These are phyloP conservation scores for Puccinia polysora DNA, from an alignment of 1,284 basidiomycete species.

Conservation along the genomic window DNA sequence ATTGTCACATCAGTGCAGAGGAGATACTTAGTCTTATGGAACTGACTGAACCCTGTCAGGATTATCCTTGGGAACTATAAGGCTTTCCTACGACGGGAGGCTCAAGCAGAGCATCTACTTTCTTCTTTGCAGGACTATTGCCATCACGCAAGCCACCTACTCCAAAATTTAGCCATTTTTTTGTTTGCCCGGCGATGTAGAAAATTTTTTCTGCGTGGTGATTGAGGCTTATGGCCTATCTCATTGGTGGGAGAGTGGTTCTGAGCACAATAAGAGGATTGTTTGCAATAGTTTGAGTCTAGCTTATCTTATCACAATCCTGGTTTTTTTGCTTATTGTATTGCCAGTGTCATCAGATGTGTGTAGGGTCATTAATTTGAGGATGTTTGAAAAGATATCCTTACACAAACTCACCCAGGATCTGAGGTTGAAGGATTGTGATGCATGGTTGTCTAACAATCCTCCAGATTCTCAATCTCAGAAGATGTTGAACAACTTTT, in stretches of 20 bases:
- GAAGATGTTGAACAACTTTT: conserved; percentile 72
- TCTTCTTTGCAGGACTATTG: conserved; percentile 1
- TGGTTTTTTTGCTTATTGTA: neutral
- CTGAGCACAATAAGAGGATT: conserved; percentile 20
- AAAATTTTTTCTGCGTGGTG: conserved; percentile 16
- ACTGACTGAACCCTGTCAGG: conserved; percentile 19
- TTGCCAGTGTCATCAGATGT: conserved; percentile 59
- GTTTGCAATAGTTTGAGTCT: conserved; percentile 32
- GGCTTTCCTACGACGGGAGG: neutral
- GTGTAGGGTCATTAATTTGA: conserved; percentile 65
- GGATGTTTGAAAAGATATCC: conserved; percentile 73
- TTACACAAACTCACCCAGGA: conserved; percentile 76
- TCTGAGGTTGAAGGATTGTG: conserved; percentile 69
- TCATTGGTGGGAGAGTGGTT: conserved; percentile 31
- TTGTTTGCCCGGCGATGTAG: conserved; percentile 28
- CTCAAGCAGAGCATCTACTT: neutral
- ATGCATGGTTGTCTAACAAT: conserved; percentile 66
- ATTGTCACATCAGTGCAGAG: conserved; percentile 14
- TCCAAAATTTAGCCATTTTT: conserved; percentile 33
- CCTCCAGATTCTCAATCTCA: conserved; percentile 48
- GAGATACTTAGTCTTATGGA: conserved; percentile 33
- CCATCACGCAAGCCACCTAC: neutral
- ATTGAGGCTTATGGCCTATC: conserved; percentile 28
- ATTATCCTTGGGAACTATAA: neutral
- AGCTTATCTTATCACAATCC: neutral